A percentile compares a stretch with the other conserved stretches of the same genome.
phyloP scores from a whole-genome alignment of 2,329 filamentous ascomycete genomes.

The Massarina eburnea region DNA sequence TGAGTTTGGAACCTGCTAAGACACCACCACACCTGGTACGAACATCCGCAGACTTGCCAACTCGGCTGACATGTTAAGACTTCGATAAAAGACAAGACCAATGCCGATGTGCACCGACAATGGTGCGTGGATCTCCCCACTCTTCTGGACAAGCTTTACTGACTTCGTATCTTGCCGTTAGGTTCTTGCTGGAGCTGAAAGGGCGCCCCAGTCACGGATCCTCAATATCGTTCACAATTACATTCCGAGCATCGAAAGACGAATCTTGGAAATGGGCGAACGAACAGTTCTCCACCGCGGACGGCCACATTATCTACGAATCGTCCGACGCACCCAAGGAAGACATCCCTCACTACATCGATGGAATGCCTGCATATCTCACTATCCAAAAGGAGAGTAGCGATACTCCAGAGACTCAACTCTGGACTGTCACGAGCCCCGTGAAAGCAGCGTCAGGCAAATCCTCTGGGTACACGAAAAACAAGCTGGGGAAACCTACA shows the following conservation, averaged over 20 bases:
- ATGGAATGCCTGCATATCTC: conserved; percentile 59
- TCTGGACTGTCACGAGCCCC: conserved; percentile 67
- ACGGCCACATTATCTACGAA: conserved; percentile 64
- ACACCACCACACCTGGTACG: conserved; percentile 27
- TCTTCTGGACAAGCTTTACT: no score
- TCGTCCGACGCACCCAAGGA: conserved; percentile 35
- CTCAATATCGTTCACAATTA: conserved; percentile 68
- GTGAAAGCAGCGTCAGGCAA: conserved; percentile 60
- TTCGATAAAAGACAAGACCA: conserved; percentile 15
- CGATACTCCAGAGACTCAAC: conserved; percentile 67
- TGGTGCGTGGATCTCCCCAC: no score
- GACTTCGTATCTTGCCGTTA: no score
- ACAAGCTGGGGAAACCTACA: conserved; percentile 66
- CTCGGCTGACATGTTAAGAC: conserved; percentile 22
- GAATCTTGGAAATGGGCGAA: conserved; percentile 71
- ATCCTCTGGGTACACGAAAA: conserved; percentile 58
- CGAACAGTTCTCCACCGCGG: conserved; percentile 62
- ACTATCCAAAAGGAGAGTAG: conserved; percentile 57
- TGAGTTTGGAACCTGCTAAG: conserved; percentile 53
- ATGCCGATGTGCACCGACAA: conserved; percentile 33
- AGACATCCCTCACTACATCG: conserved; percentile 59
- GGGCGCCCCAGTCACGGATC: conserved; percentile 48
- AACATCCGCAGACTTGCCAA: background rate
- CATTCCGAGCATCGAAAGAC: conserved; percentile 59
- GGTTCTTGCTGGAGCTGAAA: conserved; percentile 56